These are phyloP conservation scores for Raffaelea deltoideospora DNA, from an alignment of 2,329 filamentous ascomycete genomes.

Conservation along the genomic window DNA sequence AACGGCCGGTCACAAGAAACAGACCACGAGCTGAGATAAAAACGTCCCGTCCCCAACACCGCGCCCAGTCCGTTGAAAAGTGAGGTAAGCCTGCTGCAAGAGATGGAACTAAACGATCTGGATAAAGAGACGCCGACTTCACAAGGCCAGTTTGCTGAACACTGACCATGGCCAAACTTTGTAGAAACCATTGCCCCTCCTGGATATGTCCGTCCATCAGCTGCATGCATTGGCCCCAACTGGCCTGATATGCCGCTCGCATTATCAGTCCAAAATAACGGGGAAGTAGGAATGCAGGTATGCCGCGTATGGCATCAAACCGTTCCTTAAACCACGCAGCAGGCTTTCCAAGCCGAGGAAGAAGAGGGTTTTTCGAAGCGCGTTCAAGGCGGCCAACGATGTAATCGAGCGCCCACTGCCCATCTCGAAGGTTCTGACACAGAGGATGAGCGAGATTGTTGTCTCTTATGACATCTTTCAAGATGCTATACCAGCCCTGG, in stretches of 20 bases:
- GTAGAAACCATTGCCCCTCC: conserved; percentile 75
- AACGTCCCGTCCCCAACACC: conserved; percentile 94
- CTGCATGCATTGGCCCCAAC: conserved; percentile 61
- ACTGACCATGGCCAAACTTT: conserved; percentile 80
- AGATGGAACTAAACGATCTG: conserved; percentile 67
- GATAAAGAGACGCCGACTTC: conserved; percentile 82
- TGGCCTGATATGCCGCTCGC: conserved; percentile 74
- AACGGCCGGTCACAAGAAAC: conserved; percentile 81
- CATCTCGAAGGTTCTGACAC: conserved; percentile 81
- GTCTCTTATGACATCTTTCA: conserved; percentile 69
- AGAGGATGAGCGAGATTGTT: conserved; percentile 90
- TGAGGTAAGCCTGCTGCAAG: conserved; percentile 88
- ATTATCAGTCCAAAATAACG: conserved; percentile 86
- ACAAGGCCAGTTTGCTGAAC: conserved; percentile 81
- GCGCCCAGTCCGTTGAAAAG: conserved; percentile 84
- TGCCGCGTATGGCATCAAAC: conserved; percentile 68
- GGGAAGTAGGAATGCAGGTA: conserved; percentile 81
- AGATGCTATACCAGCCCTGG: conserved; percentile 96
- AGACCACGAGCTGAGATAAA: conserved; percentile 91
- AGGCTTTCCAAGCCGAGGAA: conserved; percentile 46
- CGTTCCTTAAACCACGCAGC: conserved; percentile 69
- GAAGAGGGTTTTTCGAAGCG: conserved; percentile 47
- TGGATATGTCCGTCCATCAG: conserved; percentile 66
- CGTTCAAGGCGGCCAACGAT: conserved; percentile 64
- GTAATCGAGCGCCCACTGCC: conserved; percentile 87